These are phyloP conservation scores for Tetraselmis striata DNA, from an alignment of 139 green algal genomes.

Conservation along the genomic window DNA sequence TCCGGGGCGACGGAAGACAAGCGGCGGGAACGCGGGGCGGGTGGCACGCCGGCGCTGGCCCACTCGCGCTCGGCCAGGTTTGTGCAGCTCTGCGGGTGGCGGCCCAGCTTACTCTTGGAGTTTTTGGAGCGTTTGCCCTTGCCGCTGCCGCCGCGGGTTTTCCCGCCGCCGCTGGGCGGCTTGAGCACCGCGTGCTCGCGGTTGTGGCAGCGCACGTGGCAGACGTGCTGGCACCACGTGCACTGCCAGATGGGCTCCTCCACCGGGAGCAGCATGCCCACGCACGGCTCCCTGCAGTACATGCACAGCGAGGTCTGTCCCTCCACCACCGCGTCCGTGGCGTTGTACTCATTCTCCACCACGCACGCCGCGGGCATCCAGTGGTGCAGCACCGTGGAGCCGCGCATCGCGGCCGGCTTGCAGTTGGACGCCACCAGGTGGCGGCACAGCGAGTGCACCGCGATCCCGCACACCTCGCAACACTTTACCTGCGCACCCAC, in stretches of 20 bases:
- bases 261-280: slow-evolving; percentile 37
- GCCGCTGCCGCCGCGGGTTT: too few relatives aligned
- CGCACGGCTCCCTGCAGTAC: slow-evolving; percentile 44
- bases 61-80: neutral
- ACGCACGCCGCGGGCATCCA: slow-evolving; percentile 20
- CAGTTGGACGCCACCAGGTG: slow-evolving; percentile 36
- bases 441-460: slow-evolving; percentile 48
- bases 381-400: slow-evolving; percentile 24
- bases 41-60: neutral
- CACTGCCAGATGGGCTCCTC: slow-evolving; percentile 65
- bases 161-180: too few relatives aligned
- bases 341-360: slow-evolving; percentile 16
- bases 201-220: slow-evolving; percentile 58
- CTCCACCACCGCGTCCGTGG: neutral
- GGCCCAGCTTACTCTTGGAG: neutral
- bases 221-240: slow-evolving; percentile 43
- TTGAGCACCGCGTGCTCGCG: slow-evolving; percentile 19
- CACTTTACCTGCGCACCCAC: slow-evolving; percentile 22
- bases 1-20: too few relatives aligned
- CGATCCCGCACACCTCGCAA: slow-evolving; percentile 53
- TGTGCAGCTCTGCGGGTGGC: neutral
- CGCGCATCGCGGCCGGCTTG: slow-evolving; percentile 19
- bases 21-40: too few relatives aligned
- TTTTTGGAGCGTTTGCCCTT: too few relatives aligned
- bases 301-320: slow-evolving; percentile 28